Base-by-base conservation (phyloP, 2,329 filamentous ascomycete genomes). In the Botrytis sinoallii region DNA sequence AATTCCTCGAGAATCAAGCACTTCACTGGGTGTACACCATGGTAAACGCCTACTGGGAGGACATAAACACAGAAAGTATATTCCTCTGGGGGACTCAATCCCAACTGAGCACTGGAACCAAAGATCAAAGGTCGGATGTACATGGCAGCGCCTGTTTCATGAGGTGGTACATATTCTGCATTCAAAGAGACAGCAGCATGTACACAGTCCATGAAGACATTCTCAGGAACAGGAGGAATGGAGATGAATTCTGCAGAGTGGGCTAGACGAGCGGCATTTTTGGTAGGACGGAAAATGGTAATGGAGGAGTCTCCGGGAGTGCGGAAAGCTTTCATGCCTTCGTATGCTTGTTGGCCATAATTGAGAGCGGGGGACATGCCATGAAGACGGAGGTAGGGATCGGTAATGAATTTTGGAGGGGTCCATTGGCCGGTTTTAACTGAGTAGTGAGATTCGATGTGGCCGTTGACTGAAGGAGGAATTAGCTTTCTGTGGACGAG, bases 291-390 rank as follows among this genome's bases (percentile, higher is more conserved):
- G 89, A 98, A 98, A 82, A 98, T 89, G 81, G 90, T 89, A 84
- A 98, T 95, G 74, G 84, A 57, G 3, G 46, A 84, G 74, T 86
- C 82, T 82, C 92, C 89, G 29, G 94, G 92, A 3, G 87, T 86
- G 76, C 95, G 94, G 88, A 98, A 98, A 72, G 95, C 95, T 84
- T 98, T 98, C 82, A 98, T 90, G n/a, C 96, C 96, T 83, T 99
- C 96, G 86, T 97, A 99, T 79, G 94, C 95, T 85, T 98, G 96
- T 82, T 97, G 94, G 74, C 95, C 94, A 83, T 99, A 99, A 87
- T 99, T 99, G 77, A 98, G 89, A 61, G 90, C 95, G 0, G 96
- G 95, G 0, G 95, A 91, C 93, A 99, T 96, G 83, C 95, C 96
- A 84, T 98, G 95, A 81, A 98, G 90, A 77, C 91, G 91, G 79